Base-by-base conservation (phyloP, 2,329 filamentous ascomycete species). In the Pleomassaria siparia region DNA sequence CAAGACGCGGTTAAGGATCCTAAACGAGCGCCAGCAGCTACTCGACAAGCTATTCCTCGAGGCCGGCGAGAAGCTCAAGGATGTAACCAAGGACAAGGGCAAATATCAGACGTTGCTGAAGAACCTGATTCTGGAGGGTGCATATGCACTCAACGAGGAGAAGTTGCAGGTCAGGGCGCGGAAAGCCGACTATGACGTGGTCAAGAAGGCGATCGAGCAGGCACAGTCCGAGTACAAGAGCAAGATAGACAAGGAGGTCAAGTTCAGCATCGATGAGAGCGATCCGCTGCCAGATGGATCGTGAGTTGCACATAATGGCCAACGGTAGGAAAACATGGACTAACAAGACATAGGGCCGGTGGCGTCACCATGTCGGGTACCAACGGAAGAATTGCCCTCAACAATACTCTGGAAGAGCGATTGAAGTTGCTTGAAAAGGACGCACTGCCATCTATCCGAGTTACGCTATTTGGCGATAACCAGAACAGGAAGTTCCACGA, bases 321-420 rank as follows among this genome's bases (percentile, higher is more conserved):
- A 9, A 30, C 29, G 25, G 21, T 15, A 12, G 15, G 18, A 32
- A 10, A 33, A 30, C 28, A 6, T 6, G n/a, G n/a, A 43, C 41
- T 26, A 33, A 32, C 26, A 15, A 39, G 25, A 40, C 22, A 66
- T 44, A 97, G 94, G 64, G 81, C 91, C 50, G 94, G 94, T 51
- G 94, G 94, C 63, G 80, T 95, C 48, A 72, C 82, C 49, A 84
- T 99, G 56, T 75, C 95, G 46, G 90, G 91, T 56, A 86, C 88
- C 59, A 80, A 80, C 56, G 94, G 94, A 70, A 96, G 92, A 81
- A 97, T 99, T 70, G 91, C 96, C 65, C 92, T 99, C 73, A 91
- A 96, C 82, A 97, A 99, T 79, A 97, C 94, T 46, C 88, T 97
- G 60, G 94, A 97, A 71, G 88, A 95, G 70, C 86, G 94, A 58